These are phyloP conservation scores for Myriosclerotinia scirpicola DNA, from an alignment of 2,329 filamentous ascomycete species.

Conservation along the genomic window DNA sequence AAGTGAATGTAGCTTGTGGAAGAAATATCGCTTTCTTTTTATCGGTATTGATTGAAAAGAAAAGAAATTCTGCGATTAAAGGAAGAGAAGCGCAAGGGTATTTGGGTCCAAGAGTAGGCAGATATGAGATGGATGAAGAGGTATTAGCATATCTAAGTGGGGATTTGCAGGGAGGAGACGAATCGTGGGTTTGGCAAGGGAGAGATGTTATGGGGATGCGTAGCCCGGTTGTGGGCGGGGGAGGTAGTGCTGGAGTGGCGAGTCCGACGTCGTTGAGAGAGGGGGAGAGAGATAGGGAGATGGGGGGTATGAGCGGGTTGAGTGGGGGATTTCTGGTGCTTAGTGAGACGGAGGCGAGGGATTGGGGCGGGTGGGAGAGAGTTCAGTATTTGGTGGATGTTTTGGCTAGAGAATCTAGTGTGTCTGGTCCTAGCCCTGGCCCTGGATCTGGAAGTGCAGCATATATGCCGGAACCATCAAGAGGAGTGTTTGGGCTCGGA, in stretches of 20 bases:
- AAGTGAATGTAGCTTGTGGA: constrained; percentile 75
- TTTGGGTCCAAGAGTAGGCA: constrained; percentile 9
- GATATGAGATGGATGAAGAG: constrained; percentile 67
- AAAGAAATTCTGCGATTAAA: constrained; percentile 41
- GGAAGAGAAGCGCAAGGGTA: constrained; percentile 24
- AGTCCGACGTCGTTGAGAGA: constrained; percentile 34
- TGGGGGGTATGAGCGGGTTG: not conserved
- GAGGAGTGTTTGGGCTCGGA: constrained; percentile 8
- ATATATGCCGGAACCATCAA: not conserved
- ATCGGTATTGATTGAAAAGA: constrained; percentile 59
- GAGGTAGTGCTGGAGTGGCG: not conserved
- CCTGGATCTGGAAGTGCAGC: too few species aligned
- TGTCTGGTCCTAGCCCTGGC: not conserved
- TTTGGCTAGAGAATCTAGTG: constrained; percentile 44
- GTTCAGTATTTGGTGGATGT: constrained; percentile 64
- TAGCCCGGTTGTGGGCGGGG: constrained; percentile 27
- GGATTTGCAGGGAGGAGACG: constrained; percentile 78
- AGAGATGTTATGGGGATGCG: constrained; percentile 50
- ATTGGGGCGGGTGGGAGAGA: constrained; percentile 80
- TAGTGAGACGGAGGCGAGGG: constrained; percentile 56
- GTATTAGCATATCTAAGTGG: constrained; percentile 82
- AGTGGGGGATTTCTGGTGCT: constrained; percentile 41
- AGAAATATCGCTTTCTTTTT: constrained; percentile 82
- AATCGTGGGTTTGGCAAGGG: constrained; percentile 81
- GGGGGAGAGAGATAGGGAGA: constrained; percentile 43